A percentile compares a stretch with the other conserved stretches of the same genome.
phyloP scores from a whole-genome alignment of 2,329 filamentous ascomycete species.

The Cladobotryum protrusum region DNA sequence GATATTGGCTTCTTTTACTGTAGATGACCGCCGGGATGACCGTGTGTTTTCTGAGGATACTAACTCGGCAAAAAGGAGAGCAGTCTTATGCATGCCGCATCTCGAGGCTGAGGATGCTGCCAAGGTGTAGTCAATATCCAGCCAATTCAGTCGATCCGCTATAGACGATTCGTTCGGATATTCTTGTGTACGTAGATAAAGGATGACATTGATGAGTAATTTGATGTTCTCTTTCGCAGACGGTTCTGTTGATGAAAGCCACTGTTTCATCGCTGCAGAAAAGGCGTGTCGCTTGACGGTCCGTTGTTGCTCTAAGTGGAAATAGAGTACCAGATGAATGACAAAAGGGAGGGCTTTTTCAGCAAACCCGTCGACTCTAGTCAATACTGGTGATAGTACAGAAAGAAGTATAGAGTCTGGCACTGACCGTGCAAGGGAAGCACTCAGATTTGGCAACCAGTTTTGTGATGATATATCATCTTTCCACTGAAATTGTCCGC shows the following conservation, averaged over 20 bases:
- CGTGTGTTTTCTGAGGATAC: slow-evolving; percentile 51
- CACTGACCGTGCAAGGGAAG: slow-evolving; percentile 54
- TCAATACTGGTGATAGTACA: slow-evolving; percentile 60
- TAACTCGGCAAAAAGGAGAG: slow-evolving; percentile 76
- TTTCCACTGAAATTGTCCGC: slow-evolving; percentile 25
- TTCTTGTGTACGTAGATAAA: slow-evolving; percentile 82
- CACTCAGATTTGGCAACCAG: slow-evolving; percentile 59
- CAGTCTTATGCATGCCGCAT: slow-evolving; percentile 83
- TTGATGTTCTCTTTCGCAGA: slow-evolving; percentile 56
- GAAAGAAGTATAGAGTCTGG: slow-evolving; percentile 61
- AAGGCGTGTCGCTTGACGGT: slow-evolving; percentile 59
- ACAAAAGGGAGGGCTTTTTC: slow-evolving; percentile 74
- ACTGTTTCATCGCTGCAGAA: slow-evolving; percentile 58
- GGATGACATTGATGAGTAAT: slow-evolving; percentile 68
- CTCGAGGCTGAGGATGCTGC: slow-evolving; percentile 65
- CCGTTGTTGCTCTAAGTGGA: slow-evolving; percentile 58
- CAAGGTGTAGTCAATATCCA: slow-evolving; percentile 70
- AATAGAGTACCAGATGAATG: slow-evolving; percentile 70
- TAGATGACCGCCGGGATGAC: slow-evolving; percentile 61
- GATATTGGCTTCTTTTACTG: slow-evolving; percentile 47
- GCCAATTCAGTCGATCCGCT: slow-evolving; percentile 74
- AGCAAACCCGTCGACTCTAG: slow-evolving; percentile 62
- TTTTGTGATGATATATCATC: slow-evolving; percentile 35
- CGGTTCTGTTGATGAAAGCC: slow-evolving; percentile 44
- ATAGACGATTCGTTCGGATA: slow-evolving; percentile 70